These are phyloP conservation scores for Thalassiosira delicatula DNA, from an alignment of 352 stramenopile species.

Conservation along the genomic window DNA sequence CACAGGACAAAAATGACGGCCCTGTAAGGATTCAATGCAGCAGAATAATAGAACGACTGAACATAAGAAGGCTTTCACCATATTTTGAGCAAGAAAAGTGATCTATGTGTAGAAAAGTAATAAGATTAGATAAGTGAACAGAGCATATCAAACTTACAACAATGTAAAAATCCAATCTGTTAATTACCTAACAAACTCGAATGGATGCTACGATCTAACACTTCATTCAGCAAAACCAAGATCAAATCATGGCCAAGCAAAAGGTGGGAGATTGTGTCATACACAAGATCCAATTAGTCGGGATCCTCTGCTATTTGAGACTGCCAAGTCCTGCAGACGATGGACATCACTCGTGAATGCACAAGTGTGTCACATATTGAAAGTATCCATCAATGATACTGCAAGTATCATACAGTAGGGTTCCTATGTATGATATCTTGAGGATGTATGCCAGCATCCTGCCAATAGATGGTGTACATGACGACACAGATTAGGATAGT, in stretches of 20 bases:
- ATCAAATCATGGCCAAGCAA: background rate
- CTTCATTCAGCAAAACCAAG: background rate
- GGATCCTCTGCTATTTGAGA: background rate
- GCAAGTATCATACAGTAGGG: background rate
- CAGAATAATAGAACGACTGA: background rate
- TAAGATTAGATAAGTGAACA: background rate
- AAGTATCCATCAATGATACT: too few relatives aligned
- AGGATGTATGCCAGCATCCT: background rate
- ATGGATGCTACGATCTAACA: too few relatives aligned
- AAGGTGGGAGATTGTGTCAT: background rate
- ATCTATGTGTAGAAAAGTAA: background rate
- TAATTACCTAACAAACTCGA: too few relatives aligned
- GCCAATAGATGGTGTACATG: too few relatives aligned
- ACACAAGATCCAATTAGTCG: background rate
- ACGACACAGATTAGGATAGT: background rate
- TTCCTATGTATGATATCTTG: background rate
- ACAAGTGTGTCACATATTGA: too few relatives aligned
- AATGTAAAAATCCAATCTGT: too few relatives aligned
- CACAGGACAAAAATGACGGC: slow-evolving; percentile 4
- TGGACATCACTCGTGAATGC: too few relatives aligned
- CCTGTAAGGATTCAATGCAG: background rate
- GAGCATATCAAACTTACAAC: background rate
- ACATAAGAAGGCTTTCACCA: background rate
- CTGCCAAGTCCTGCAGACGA: too few relatives aligned
- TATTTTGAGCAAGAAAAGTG: background rate